Evolutionary conservation across 345 rosid species (phyloP).

Genomic region (rapeseed (Brassica napus)): DNA sequence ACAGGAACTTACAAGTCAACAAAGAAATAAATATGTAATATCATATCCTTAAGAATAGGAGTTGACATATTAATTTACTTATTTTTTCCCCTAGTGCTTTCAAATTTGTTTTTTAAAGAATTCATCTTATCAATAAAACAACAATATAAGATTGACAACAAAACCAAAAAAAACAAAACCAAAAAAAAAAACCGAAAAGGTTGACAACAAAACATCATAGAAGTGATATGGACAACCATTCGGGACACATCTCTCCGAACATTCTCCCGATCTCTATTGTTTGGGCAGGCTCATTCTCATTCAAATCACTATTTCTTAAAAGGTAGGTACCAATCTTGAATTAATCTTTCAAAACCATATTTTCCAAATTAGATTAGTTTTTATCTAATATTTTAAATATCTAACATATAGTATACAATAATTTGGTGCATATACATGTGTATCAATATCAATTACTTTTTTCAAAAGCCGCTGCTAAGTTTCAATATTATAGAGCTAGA

Average conservation of each 20-base stretch:
- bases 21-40: conserved; percentile 5
- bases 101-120: not conserved
- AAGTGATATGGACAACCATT: conserved; percentile 26
- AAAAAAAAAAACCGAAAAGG: not conserved
- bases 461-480: not conserved
- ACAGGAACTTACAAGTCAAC: conserved; percentile 23
- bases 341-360: not conserved
- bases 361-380: not conserved
- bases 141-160: conserved; percentile 15
- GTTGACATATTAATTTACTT: conserved; percentile 33
- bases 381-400: not conserved
- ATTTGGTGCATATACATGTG: not conserved
- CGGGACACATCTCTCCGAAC: conserved; percentile 21
- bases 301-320: conserved; percentile 12
- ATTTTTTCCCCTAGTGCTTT: conserved; percentile 22
- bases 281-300: conserved; percentile 15
- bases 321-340: conserved; percentile 3
- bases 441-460: not conserved
- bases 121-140: conserved; percentile 22
- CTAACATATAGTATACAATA: not conserved
- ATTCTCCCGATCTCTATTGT: conserved; percentile 18
- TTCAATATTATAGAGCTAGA: not conserved
- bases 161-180: not conserved
- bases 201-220: conserved; percentile 6
- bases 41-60: conserved; percentile 19